phyloP scores from a whole-genome alignment of 176 grass and related monocot genomes.

The Zizania latifolia region DNA sequence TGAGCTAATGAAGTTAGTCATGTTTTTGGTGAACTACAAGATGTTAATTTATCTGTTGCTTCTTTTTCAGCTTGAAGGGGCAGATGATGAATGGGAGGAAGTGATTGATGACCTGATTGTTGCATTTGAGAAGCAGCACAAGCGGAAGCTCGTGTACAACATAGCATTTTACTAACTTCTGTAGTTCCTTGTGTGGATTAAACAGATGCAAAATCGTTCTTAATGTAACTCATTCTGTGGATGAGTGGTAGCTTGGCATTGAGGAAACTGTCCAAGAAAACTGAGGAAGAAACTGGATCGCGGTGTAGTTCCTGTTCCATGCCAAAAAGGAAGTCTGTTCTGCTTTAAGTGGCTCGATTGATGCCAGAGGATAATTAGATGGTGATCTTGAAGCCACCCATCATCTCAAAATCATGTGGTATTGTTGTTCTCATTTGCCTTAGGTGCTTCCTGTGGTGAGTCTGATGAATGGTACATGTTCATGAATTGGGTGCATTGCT shows the following conservation, averaged over 20 bases:
- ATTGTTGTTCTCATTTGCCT: not conserved
- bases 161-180: slow-evolving; percentile 36
- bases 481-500: not conserved
- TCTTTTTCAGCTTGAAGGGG: slow-evolving; percentile 33
- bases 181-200: not conserved
- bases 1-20: not conserved
- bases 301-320: not conserved
- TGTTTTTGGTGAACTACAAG: not conserved
- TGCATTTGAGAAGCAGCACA: slow-evolving; percentile 45
- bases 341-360: not conserved
- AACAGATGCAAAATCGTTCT: not conserved
- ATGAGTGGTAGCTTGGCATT: not conserved
- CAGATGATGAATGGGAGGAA: slow-evolving; percentile 37
- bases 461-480: not conserved
- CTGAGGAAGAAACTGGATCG: not conserved
- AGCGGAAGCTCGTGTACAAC: slow-evolving; percentile 38
- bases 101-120: slow-evolving; percentile 46
- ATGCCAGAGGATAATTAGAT: not conserved
- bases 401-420: not conserved
- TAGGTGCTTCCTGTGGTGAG: not conserved
- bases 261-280: not conserved
- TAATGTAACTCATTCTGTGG: not conserved
- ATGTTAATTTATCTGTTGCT: not conserved
- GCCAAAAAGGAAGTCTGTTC: not conserved
- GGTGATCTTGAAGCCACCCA: not conserved